Base-by-base conservation (phyloP, 2,329 filamentous ascomycete genomes). In the Orbilia oligospora region DNA sequence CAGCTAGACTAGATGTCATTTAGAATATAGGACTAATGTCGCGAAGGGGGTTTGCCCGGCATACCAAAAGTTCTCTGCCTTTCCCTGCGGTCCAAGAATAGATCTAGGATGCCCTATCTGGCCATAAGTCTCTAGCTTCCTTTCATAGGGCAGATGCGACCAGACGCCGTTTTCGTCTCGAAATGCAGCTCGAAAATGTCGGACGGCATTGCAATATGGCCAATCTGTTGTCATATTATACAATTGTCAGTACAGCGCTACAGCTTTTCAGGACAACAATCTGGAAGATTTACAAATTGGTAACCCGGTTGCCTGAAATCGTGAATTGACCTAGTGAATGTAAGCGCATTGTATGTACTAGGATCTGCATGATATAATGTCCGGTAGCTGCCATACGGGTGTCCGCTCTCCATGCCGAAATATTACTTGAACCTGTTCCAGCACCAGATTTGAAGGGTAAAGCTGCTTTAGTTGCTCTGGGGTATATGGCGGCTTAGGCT, bases 341-440 rank as follows among this genome's bases (percentile, higher is more conserved):
- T 41, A 53, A 18, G 36, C 55, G 27, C 3, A 18, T 44, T 53
- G 14, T 30, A n/a, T n/a, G n/a, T n/a, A n/a, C 22, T 33, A 63
- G 38, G 46, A 44, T 30, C 1, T 48, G 10, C 16, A 41, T 46
- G 5, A 38, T 30, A 56, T 30, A 44, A 1, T 14, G 10, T 14
- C 24, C 46, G 46, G 24, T 38, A 5, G 22, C 20, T 33, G 18
- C 22, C 53, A 53, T 61, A 67, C 38, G 24, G 64, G 63, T 12
- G 33, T 51, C 38, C 67, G 46, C 80, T 91, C 89, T 85, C 92
- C 92, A 85, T 94, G 92, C 73, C 92, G 91, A 82, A 94, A 88
- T 80, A 94, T 89, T 82, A 98, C 88, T 86, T 99, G 96, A 63
- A 98, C 96, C 77, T 96, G 90, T 84, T 96, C 92, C 41, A 99